Conservation (phyloP, 148 eudicot species). For the Diospyros lotus region DNA sequence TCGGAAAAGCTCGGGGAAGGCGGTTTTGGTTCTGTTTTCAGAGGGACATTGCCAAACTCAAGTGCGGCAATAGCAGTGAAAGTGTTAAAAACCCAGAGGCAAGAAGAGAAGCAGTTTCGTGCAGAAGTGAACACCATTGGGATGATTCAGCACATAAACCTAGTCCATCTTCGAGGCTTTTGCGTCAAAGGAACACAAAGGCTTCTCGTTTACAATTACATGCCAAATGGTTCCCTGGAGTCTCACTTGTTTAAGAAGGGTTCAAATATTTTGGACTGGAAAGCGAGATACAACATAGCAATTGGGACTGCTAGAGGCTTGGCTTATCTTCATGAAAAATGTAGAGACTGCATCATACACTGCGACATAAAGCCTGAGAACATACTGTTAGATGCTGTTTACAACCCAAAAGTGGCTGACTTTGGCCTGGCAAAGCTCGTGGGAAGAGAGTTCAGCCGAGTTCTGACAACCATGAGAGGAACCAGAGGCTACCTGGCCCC, state of each 20-base stretch:
- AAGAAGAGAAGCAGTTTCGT: conserved; percentile 53
- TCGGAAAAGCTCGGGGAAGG: conserved; percentile 45
- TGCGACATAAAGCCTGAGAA: conserved; percentile 36
- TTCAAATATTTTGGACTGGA: conserved; percentile 26
- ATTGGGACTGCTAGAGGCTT: conserved; percentile 41
- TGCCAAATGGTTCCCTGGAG: conserved; percentile 46
- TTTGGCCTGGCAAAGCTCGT: conserved; percentile 40
- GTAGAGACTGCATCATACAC: conserved; percentile 17
- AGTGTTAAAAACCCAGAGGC: conserved; percentile 38
- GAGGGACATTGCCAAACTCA: conserved; percentile 43
- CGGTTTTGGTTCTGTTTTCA: conserved; percentile 52
- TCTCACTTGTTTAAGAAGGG: conserved; percentile 24
- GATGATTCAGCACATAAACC: conserved; percentile 47
- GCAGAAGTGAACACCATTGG: conserved; percentile 57
- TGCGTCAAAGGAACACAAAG: conserved; percentile 35
- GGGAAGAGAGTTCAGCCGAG: conserved; percentile 38
- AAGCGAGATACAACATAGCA: conserved; percentile 35
- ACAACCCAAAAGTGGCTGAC: conserved; percentile 35
- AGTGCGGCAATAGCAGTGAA: conserved; percentile 40
- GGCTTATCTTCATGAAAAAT: conserved; percentile 29
- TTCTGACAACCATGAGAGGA: conserved; percentile 36
- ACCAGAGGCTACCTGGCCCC: conserved; percentile 42
- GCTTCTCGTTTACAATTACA: conserved; percentile 46
- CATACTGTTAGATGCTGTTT: neutral
- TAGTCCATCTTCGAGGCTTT: conserved; percentile 54